These are phyloP conservation scores for Boletus pseudopeckii DNA, from an alignment of 768 basidiomycete species.

Conservation along the genomic window DNA sequence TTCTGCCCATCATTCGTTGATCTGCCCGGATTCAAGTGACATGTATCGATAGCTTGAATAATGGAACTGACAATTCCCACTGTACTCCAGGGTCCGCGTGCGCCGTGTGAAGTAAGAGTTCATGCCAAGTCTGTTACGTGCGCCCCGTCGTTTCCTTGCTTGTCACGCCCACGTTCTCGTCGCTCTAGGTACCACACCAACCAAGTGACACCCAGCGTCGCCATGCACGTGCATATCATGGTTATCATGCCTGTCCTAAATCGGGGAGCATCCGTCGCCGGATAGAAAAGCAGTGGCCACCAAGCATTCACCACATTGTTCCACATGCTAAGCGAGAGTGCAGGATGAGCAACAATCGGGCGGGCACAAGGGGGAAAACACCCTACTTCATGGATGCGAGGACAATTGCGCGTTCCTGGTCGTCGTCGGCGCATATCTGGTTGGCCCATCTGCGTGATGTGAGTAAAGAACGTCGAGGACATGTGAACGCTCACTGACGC, in stretches of 20 bases:
- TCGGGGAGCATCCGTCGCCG: slow-evolving; percentile 66
- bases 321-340: slow-evolving; percentile 48
- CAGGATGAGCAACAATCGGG: background rate
- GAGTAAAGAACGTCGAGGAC: background rate
- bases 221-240: slow-evolving; percentile 56
- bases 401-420: slow-evolving; percentile 65
- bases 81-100: background rate
- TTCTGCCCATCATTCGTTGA: slow-evolving; percentile 1
- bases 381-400: slow-evolving; percentile 73
- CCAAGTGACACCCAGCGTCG: slow-evolving; percentile 55
- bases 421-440: slow-evolving; percentile 67
- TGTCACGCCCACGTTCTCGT: slow-evolving; percentile 27
- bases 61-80: background rate
- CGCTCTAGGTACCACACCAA: slow-evolving; percentile 54
- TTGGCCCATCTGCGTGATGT: slow-evolving; percentile 63
- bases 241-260: slow-evolving; percentile 69
- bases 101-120: background rate
- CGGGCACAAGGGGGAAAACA: background rate
- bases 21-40: slow-evolving; percentile 2
- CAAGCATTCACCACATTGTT: slow-evolving; percentile 66
- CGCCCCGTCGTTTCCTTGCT: background rate
- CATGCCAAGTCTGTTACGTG: background rate
- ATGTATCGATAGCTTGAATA: slow-evolving; percentile 12
- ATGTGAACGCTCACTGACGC: slow-evolving; percentile 40
- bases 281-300: slow-evolving; percentile 71